A percentile compares a stretch with the other conserved stretches of the same genome.
These are phyloP conservation scores for Stenocarpella maydis DNA, from an alignment of 2,329 filamentous ascomycete species.

Conservation along the genomic window DNA sequence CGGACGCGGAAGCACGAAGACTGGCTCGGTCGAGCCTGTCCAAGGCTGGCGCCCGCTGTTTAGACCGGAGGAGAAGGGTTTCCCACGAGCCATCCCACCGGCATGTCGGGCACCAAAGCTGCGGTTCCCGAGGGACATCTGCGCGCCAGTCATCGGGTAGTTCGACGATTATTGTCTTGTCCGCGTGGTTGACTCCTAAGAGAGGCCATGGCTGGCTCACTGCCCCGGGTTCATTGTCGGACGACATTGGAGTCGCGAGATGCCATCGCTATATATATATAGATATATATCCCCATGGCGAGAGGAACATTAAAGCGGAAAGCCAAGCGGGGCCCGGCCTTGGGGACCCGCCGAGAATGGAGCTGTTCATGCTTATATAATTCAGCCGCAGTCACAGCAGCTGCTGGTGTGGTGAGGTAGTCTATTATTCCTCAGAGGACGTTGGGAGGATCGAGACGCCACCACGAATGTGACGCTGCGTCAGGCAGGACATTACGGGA, in stretches of 20 bases:
- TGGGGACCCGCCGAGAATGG: neutral
- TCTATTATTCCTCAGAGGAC: neutral
- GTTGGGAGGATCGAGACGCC: neutral
- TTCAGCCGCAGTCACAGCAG: neutral
- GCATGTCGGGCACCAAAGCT: neutral
- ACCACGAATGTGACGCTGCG: neutral
- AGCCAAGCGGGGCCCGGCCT: neutral
- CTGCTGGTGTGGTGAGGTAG: neutral
- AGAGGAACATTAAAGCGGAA: neutral
- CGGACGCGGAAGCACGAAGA: neutral
- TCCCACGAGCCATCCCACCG: constrained; percentile 7
- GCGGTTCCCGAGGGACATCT: neutral
- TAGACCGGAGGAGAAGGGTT: neutral
- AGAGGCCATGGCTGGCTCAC: neutral
- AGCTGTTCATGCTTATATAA: constrained; percentile 15
- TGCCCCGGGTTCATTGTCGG: no score
- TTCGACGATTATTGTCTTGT: neutral
- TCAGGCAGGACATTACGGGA: neutral
- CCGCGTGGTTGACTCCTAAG: no score
- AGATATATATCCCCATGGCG: neutral
- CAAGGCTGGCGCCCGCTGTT: neutral
- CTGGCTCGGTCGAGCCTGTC: neutral
- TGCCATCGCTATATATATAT: neutral
- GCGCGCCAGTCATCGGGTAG: constrained; percentile 1
- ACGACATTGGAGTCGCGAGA: neutral